Evolutionary conservation across 2,329 filamentous ascomycete genomes (phyloP), one percentile per base, ranked within the genome.

Genomic region (Chaetomiaceae sp.): DNA sequence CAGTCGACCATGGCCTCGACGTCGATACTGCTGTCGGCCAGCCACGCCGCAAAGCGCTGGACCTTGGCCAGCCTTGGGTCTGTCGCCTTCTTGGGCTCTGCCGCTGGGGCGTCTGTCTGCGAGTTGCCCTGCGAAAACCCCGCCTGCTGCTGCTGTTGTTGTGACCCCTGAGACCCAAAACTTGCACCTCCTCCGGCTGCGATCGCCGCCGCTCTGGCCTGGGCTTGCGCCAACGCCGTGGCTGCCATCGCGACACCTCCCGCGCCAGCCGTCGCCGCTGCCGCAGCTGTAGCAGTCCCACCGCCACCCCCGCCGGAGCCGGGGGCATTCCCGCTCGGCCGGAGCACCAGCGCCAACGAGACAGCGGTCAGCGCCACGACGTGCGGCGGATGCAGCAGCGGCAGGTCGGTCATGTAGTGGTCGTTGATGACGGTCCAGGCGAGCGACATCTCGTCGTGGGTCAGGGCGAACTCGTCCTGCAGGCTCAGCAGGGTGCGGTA

Each of bases 351-450:
- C 1, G 89, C 85, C 6, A 96, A 75, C 51, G 95, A 81, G 53
- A 95, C 86, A 6, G 89, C 87, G 30, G 89, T 91, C 35, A 95
- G 79, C n/a, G 89, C 89, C 50, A 95, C 84, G 43, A 89, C 78
- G 62, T 96, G 89, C n/a, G 91, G 91, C 12, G 90, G 78, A 63
- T 90, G 86, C 0, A 95, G 76, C 13, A 96, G 75, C 2, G 89
- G 88, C n/a, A 96, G 75, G 65, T 96, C 91, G 7, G 91, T 96
- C 69, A 95, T 85, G 71, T 89, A 96, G 66, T 89, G 87, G 66
- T 96, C 91, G 69, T 96, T 96, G 65, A 96, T 85, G 54, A 96
- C 82, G 2, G 83, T 87, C 74, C 86, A 87, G 25, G 89, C 87
- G 27, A 95, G 76, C 40, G 82, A 78, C 23, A 82, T 76, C 64